Evolutionary conservation across 176 grass and related monocot genomes (phyloP), one percentile per base, ranked within the genome.

Genomic region (Aegilops bicornis): DNA sequence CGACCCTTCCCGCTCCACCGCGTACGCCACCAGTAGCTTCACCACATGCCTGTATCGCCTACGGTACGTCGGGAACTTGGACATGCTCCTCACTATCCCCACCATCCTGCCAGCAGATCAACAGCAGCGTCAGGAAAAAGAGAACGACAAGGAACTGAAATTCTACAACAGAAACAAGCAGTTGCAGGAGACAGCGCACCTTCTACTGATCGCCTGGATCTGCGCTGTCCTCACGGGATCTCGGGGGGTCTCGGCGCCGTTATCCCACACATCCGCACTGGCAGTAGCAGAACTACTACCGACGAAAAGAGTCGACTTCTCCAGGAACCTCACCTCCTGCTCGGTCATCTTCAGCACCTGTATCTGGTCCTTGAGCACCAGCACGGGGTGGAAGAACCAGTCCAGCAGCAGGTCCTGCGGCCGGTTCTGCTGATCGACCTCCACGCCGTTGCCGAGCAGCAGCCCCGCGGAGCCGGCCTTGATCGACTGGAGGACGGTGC

Each of bases 191-290:
- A 79, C 68, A 42, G 20, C 31, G 24, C 88, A 95, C 95, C 95
- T 93, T 89, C 93, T 89, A 69, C 93, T 98, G 45, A 98, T 98
- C 10, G 95, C 95, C 77, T 98, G 93, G 77, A 98, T 95, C 48
- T 93, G 93, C 64, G 88, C 95, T 69, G 84, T 31, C 69, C 95
- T 88, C 10, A 98, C 83, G 39, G 73, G 86, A 66, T 98, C 95
- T 56, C 88, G 86, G 32, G 87, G 86, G 20, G 27, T 73, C 40
- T 69, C 78, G 19, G 73, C 87, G 37, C 87, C 88, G 43, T 87
- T 91, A 39, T 88, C 89, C 91, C 87, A 87, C 62, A 43, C 78
- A n/a, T 70, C 32, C 7, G 83, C 66, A 1, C 54, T 27, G 5
- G 84, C 60, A 13, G 78, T 37, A 7, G 84, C 60, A 16, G 78